These are phyloP conservation scores for Nicotiana undulata DNA, from an alignment of 257 asterid species.

Conservation along the genomic window DNA sequence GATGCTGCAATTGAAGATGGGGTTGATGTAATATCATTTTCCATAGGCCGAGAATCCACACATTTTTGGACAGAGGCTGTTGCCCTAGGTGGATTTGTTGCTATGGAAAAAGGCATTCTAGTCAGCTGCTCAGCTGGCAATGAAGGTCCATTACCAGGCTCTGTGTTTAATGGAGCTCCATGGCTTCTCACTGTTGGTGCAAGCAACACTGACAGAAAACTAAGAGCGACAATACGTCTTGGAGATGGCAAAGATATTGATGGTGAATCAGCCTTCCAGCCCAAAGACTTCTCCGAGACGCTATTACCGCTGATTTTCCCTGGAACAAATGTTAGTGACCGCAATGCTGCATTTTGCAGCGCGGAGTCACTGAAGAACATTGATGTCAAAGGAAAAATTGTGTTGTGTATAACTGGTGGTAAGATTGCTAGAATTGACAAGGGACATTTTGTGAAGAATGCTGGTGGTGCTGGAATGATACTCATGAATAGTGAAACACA, in stretches of 20 bases:
- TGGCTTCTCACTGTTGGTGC: constrained; percentile 45
- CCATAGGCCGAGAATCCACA: constrained; percentile 9
- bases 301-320: constrained; percentile 16
- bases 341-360: not conserved
- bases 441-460: constrained; percentile 23
- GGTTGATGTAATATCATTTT: constrained; percentile 26
- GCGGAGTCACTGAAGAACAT: constrained; percentile 8
- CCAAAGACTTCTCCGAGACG: constrained; percentile 1
- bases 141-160: constrained; percentile 9
- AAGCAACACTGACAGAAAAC: constrained; percentile 20
- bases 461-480: constrained; percentile 39
- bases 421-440: not conserved
- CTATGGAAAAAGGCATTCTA: constrained; percentile 19
- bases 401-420: constrained; percentile 18
- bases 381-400: constrained; percentile 24
- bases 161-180: constrained; percentile 28
- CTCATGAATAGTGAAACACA: not conserved
- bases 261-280: constrained; percentile 22
- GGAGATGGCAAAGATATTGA: constrained; percentile 17
- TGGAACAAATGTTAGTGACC: not conserved
- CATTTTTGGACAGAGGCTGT: constrained; percentile 16
- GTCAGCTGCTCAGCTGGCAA: constrained; percentile 29
- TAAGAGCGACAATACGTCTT: constrained; percentile 5
- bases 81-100: constrained; percentile 24
- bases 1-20: constrained; percentile 31